Evolutionary conservation across 169 alveolate species (phyloP), one percentile per base, ranked within the genome.

Genomic region (Cryptosporidium sp.): DNA sequence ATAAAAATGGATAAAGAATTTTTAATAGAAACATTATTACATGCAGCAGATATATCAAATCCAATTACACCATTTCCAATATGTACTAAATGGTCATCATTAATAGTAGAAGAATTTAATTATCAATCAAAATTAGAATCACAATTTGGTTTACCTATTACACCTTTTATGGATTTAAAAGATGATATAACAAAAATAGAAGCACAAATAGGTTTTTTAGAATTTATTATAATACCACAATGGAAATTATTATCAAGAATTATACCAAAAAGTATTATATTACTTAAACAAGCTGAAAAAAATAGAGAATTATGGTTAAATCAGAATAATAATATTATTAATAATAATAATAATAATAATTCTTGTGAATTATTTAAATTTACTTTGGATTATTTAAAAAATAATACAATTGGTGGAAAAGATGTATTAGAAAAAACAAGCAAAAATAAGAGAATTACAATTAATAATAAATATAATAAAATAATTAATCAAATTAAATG

Each of bases 41-140:
- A 95, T 56, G 91, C 96, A n/a, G 92, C 96, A 42, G 98, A 95
- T 85, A 93, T 95, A 29, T 86, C 95, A 16, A 95, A 95, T 84
- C 95, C 98, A 3, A 71, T 93, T 0, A 93, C 94, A 75, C 96
- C 96, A 18, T 94, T 94, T 92, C 71, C 75, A 53, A 42, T 93
- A 10, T 94, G 96, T 87, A 53, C 33, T 14, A 69, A 87, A 48
- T 95, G 97, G 97, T 93, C 96, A 1, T 91, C 93, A 14, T 85
- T 93, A 58, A 94, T 94, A 1, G 85, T 94, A 56, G 94, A 91
- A 26, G 98, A 96, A 73, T 96, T 95, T 85, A 93, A 93, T 80
- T 52, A 56, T 23, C 96, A 96, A 89, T 97, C 97, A 0, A 96
- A 94, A 75, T 91, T 93, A 86, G 98, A 96, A 86, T 91, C 92